phyloP scores from a whole-genome alignment of 371 early-diverging fungal species.

The Mucor circinelloides region DNA sequence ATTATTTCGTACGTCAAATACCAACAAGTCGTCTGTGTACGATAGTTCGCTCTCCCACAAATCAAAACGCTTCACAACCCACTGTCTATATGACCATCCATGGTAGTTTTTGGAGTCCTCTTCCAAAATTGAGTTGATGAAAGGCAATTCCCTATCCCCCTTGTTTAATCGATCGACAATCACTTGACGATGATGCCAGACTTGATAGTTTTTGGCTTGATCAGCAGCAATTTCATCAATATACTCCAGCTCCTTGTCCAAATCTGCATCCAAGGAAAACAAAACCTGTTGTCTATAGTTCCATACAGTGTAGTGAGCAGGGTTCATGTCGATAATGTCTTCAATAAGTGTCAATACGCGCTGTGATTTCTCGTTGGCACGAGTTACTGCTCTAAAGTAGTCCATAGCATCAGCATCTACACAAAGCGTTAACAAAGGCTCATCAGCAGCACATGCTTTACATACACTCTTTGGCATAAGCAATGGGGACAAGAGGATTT shows the following conservation, averaged over 20 bases:
- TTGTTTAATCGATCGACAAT: conserved; percentile 69
- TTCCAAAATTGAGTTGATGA: conserved; percentile 69
- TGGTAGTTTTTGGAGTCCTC: conserved; percentile 97
- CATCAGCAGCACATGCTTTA: not conserved
- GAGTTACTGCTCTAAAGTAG: conserved; percentile 84
- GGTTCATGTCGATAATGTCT: conserved; percentile 81
- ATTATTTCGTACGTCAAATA: conserved; percentile 92
- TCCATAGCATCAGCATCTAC: conserved; percentile 83
- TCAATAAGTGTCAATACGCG: conserved; percentile 83
- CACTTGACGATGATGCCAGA: conserved; percentile 93
- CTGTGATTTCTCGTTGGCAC: conserved; percentile 69
- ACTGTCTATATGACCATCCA: conserved; percentile 95
- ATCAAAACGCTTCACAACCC: conserved; percentile 79
- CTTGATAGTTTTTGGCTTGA: conserved; percentile 93
- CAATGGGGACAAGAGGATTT: conserved; percentile 87
- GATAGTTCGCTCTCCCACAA: conserved; percentile 80
- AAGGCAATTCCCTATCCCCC: conserved; percentile 62
- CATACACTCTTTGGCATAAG: conserved; percentile 82
- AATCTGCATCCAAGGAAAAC: conserved; percentile 61
- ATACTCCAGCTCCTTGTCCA: conserved; percentile 77
- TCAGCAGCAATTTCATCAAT: conserved; percentile 69
- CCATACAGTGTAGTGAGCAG: conserved; percentile 97
- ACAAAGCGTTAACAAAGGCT: not conserved
- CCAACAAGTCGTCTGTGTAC: conserved; percentile 70
- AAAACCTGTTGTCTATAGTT: conserved; percentile 84